phyloP scores from a whole-genome alignment of 176 grass and related monocot species.

The Tuctoria greenei region DNA sequence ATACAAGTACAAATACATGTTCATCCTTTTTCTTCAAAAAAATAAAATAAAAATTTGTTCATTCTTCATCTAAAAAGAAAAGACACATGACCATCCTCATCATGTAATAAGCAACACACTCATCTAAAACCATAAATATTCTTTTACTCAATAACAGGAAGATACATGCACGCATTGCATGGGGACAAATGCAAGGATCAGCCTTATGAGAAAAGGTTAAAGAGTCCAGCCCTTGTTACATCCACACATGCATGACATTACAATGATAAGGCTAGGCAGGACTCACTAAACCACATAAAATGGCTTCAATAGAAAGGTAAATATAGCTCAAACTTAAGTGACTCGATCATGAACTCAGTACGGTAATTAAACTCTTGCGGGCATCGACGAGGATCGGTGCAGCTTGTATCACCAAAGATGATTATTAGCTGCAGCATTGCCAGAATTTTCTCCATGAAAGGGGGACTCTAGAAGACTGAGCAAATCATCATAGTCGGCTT shows the following conservation, averaged over 20 bases:
- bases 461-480: neutral
- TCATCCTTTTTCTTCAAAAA: too few species aligned
- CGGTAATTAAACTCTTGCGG: neutral
- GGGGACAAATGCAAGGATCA: slow-evolving; percentile 9
- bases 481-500: neutral
- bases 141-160: neutral
- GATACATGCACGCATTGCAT: neutral
- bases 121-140: neutral
- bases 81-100: too few species aligned
- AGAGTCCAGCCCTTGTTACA: too few species aligned
- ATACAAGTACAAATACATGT: too few species aligned
- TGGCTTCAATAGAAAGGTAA: neutral
- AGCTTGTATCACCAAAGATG: neutral
- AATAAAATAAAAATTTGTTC: too few species aligned
- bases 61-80: too few species aligned
- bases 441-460: neutral
- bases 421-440: neutral
- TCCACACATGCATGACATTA: neutral
- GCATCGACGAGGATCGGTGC: neutral
- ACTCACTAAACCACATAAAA: neutral
- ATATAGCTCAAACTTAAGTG: neutral
- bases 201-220: too few species aligned
- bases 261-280: neutral
- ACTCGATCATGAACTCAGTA: neutral
- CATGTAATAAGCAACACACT: neutral